Conservation (phyloP, 192 early-diverging fungal species). For the Thoreauomyces humboldtii region DNA sequence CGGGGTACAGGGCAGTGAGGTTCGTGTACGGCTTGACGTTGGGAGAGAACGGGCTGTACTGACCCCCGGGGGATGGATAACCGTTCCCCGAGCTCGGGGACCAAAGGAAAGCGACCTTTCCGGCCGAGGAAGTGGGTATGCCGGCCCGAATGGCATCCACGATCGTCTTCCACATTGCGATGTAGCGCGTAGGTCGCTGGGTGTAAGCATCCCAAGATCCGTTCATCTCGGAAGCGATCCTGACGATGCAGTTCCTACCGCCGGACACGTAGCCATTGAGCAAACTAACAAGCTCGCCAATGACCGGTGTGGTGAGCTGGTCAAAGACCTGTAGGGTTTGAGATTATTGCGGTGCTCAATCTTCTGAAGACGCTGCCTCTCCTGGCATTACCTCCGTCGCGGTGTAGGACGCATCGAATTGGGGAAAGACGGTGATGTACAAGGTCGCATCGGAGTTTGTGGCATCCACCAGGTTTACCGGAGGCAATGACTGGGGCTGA, state of each 20-base stretch:
- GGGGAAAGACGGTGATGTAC: conserved; percentile 33
- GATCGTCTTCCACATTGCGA: conserved; percentile 20
- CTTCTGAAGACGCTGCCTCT: no score
- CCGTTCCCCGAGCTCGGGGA: conserved; percentile 16
- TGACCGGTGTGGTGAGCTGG: conserved; percentile 12
- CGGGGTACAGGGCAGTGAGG: background rate
- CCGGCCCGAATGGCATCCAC: conserved; percentile 9
- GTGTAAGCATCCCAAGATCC: conserved; percentile 27
- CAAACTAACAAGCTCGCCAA: conserved; percentile 26
- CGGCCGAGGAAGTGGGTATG: background rate
- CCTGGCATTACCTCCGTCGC: conserved; percentile 3
- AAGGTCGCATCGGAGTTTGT: conserved; percentile 24
- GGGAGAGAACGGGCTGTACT: conserved; percentile 1
- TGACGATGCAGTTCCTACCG: conserved; percentile 23
- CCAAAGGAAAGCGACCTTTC: conserved; percentile 25
- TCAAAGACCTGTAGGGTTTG: conserved; percentile 13
- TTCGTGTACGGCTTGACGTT: no score
- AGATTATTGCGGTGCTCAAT: no score
- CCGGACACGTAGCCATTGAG: background rate
- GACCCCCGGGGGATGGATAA: conserved; percentile 20
- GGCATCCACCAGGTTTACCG: conserved; percentile 18
- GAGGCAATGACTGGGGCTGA: background rate
- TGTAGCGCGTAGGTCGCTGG: conserved; percentile 27
- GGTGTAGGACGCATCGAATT: background rate
- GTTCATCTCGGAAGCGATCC: conserved; percentile 38